Evolutionary conservation across 1,139 yeast genomes (phyloP).

Genomic region (Zygosaccharomyces sapae): DNA sequence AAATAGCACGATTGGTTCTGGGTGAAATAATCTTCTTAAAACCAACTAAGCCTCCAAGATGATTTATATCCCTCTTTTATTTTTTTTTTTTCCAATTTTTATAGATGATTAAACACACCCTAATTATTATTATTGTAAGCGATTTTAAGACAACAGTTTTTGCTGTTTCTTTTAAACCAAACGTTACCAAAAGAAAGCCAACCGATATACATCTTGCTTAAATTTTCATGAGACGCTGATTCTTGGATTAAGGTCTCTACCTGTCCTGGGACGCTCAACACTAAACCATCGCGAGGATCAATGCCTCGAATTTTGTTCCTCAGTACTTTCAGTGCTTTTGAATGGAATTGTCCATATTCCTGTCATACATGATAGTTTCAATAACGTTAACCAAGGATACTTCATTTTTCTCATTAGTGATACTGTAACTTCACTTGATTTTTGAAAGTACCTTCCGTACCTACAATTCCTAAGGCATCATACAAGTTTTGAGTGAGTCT

Average conservation of each 20-base stretch:
- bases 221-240: slow-evolving; percentile 66
- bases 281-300: slow-evolving; percentile 74
- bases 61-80: not conserved
- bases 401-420: slow-evolving; percentile 70
- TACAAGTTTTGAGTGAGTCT: slow-evolving; percentile 82
- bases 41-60: no score
- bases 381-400: slow-evolving; percentile 86
- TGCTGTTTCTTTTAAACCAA: no score
- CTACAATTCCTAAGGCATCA: slow-evolving; percentile 88
- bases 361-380: slow-evolving; percentile 86
- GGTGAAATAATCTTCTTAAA: no score
- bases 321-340: slow-evolving; percentile 62
- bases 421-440: slow-evolving; percentile 81
- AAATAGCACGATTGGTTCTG: not conserved
- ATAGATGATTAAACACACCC: not conserved
- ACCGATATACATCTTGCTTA: slow-evolving; percentile 88
- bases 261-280: slow-evolving; percentile 88
- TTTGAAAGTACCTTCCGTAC: slow-evolving; percentile 87
- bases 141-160: no score
- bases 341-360: slow-evolving; percentile 34
- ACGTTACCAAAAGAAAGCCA: slow-evolving; percentile 73
- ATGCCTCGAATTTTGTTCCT: slow-evolving; percentile 82
- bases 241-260: slow-evolving; percentile 85
- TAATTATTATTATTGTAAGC: no score
- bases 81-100: not conserved